phyloP scores from a whole-genome alignment of 192 early-diverging fungal genomes.

The Anaeromyces robustus region DNA sequence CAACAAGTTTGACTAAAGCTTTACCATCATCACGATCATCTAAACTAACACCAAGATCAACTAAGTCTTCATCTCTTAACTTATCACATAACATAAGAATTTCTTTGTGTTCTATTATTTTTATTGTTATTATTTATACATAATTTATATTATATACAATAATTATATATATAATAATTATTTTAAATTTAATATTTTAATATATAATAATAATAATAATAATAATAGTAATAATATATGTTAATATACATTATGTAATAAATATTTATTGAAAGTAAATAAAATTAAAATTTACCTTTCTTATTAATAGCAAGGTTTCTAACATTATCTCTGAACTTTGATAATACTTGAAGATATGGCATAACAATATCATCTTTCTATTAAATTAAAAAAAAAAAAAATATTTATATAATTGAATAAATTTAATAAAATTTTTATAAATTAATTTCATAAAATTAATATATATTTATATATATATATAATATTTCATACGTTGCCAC shows the following conservation, averaged over 20 bases:
- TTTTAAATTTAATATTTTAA: too few species aligned
- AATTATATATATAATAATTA: too few species aligned
- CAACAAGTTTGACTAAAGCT: constrained; percentile 81
- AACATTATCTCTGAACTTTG: constrained; percentile 78
- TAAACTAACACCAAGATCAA: constrained; percentile 73
- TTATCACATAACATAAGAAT: constrained; percentile 68
- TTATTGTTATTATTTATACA: too few species aligned
- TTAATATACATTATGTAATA: background rate
- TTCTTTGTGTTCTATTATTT: constrained; percentile 19
- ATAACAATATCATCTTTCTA: constrained; percentile 45
- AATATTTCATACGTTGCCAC: constrained; percentile 16
- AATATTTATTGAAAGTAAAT: background rate
- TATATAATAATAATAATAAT: too few species aligned
- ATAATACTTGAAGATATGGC: constrained; percentile 66
- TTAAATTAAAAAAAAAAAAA: background rate
- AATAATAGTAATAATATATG: too few species aligned
- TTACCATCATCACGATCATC: constrained; percentile 89
- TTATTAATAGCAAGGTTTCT: constrained; percentile 52
- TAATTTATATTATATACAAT: too few species aligned
- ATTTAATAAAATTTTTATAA: too few species aligned
- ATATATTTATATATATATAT: constrained; percentile 3
- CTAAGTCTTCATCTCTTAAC: constrained; percentile 74
- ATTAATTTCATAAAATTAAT: background rate
- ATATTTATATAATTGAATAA: too few species aligned
- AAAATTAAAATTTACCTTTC: constrained; percentile 12